Evolutionary conservation across 805 yeast species (phyloP).

Genomic region (Citeromyces nyonsensis): DNA sequence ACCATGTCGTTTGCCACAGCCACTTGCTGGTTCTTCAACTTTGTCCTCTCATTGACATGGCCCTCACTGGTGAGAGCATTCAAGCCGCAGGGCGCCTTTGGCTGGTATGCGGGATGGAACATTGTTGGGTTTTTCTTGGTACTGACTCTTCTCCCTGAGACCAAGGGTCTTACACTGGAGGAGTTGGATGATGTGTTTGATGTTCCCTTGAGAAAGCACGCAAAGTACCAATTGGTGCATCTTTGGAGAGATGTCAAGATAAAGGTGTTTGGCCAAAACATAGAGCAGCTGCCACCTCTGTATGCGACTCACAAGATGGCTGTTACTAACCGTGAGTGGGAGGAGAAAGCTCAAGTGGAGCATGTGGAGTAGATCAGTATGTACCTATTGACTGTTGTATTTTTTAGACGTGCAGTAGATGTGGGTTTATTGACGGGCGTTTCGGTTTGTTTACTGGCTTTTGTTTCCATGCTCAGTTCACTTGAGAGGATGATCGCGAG

Average conservation of each 20-base stretch:
- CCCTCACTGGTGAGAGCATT: constrained; percentile 54
- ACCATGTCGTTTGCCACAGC: constrained; percentile 75
- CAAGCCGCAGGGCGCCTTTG: constrained; percentile 74
- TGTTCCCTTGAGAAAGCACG: constrained; percentile 41
- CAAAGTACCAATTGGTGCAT: constrained; percentile 25
- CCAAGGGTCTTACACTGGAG: constrained; percentile 58
- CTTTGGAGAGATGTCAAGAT: constrained; percentile 27
- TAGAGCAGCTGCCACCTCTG: constrained; percentile 36
- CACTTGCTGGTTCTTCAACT: constrained; percentile 62
- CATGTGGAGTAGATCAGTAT: constrained; percentile 24
- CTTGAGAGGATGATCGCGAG: too few relatives aligned
- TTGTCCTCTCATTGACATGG: constrained; percentile 63
- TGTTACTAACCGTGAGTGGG: constrained; percentile 46
- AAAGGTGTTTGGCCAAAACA: constrained; percentile 26
- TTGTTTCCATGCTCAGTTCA: too few relatives aligned
- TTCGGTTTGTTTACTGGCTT: too few relatives aligned
- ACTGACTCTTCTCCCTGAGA: constrained; percentile 59
- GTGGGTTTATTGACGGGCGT: too few relatives aligned
- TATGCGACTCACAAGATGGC: constrained; percentile 42
- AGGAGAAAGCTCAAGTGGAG: constrained; percentile 30
- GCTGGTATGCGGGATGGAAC: constrained; percentile 84
- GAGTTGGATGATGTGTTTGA: constrained; percentile 63
- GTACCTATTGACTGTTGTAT: too few relatives aligned
- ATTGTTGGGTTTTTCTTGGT: constrained; percentile 53
- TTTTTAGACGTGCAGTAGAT: too few relatives aligned